Base-by-base conservation (phyloP, 129 eudicot genomes). In the Tanacetum coccineum region DNA sequence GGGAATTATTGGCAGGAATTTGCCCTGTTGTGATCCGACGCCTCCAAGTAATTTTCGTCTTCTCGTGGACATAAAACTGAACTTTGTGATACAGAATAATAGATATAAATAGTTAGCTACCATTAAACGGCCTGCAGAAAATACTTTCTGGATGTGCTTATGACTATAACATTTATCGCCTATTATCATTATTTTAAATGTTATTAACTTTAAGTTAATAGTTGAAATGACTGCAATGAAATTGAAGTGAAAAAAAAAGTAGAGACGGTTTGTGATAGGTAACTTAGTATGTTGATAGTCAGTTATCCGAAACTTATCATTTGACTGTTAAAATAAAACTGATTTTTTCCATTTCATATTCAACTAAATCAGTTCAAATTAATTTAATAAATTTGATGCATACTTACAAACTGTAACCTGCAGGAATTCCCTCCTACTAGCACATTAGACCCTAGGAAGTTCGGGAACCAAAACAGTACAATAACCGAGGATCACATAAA, bases 1-100 rank as follows among this genome's bases (percentile, higher is more conserved):
- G 96, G 68, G 87, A 88, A 79, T 73, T 88, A 85, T 48, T 88
- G 36, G 96, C 96, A 13, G 96, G 96, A 75, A 25, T 88, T 14
- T 82, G 82, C 74, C 92, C 92, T 59, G 78, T 88, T 47, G 79
- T 81, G 57, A 85, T 89, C 74, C 67, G 68, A 11, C 84, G 85
- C 36, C 91, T 90, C 59, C 86, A 84, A 62, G 97, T 90, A 75
- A 76, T 46, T 50, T 39, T 55, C 44, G 14, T 14, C 32, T 56
- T 62, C 30, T 70, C 13, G 9, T 76, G 47, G 20, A 9, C 9
- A 0, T 19, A 13, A 57, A 36, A 36, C 42, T 36, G 42, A 36
- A 6, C 6, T 36, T 36, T 32, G 9, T 62, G 42, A 0, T 18
- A 13, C 13, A 47, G 3, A 19, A 46, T 64, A 26, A 18, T 40